Evolutionary conservation across 1,139 yeast genomes (phyloP).

Genomic region (Pichia sp.): DNA sequence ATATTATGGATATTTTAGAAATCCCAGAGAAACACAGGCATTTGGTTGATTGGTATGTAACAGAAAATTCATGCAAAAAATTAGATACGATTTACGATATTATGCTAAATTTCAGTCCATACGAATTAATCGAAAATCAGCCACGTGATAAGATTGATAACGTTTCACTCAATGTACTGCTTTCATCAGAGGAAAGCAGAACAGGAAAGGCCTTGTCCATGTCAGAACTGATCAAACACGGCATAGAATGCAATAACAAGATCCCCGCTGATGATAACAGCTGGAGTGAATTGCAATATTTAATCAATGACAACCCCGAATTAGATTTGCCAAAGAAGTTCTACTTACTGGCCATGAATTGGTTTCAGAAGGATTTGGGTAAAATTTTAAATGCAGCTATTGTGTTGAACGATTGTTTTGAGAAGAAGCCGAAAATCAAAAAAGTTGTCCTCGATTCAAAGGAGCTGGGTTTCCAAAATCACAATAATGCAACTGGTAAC

Average conservation of each 20-base stretch:
- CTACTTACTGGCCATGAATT: slow-evolving; percentile 37
- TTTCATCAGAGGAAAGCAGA: not conserved
- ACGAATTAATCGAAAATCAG: not conserved
- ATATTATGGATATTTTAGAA: slow-evolving; percentile 16
- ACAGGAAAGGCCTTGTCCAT: not conserved
- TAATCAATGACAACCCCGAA: slow-evolving; percentile 26
- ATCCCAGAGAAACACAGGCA: slow-evolving; percentile 9
- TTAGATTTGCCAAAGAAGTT: slow-evolving; percentile 36
- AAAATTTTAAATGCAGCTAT: slow-evolving; percentile 19
- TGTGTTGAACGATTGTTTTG: slow-evolving; percentile 10
- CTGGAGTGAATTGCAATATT: slow-evolving; percentile 20
- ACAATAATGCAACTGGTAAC: not conserved
- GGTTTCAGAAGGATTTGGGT: slow-evolving; percentile 40
- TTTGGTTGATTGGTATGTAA: slow-evolving; percentile 17
- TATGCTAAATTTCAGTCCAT: slow-evolving; percentile 23
- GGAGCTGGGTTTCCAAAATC: not conserved
- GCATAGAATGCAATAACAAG: not conserved
- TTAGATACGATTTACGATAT: slow-evolving; percentile 35
- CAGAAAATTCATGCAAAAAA: slow-evolving; percentile 26
- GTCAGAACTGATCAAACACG: slow-evolving; percentile 4
- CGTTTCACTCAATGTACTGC: not conserved
- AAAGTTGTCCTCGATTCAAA: not conserved
- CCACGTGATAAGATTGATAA: slow-evolving; percentile 1
- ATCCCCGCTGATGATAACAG: not conserved
- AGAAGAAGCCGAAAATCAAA: not conserved